Evolutionary conservation across 176 grass and related monocot species (phyloP).

Genomic region (Avena atlantica): DNA sequence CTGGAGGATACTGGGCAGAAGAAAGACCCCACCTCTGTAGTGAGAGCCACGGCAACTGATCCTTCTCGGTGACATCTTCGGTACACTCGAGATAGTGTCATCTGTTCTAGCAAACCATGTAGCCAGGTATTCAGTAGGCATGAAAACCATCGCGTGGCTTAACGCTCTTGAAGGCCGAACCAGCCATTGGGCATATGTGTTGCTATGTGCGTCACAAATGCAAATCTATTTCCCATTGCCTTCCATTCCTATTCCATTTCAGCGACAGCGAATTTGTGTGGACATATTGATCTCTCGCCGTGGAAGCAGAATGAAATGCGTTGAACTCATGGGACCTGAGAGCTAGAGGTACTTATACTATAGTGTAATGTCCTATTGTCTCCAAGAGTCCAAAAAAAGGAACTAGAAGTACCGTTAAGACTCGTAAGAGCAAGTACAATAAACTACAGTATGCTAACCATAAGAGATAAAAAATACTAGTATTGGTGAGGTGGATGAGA

Average conservation of each 20-base stretch:
- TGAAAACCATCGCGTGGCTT: not conserved
- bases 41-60: too few species aligned
- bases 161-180: not conserved
- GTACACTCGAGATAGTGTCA: too few species aligned
- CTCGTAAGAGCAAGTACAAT: too few species aligned
- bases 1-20: too few species aligned
- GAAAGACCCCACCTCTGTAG: too few species aligned
- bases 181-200: not conserved
- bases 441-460: too few species aligned
- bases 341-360: not conserved
- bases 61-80: too few species aligned
- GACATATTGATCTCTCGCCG: not conserved
- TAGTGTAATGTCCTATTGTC: too few species aligned
- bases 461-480: too few species aligned
- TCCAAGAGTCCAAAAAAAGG: too few species aligned
- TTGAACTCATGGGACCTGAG: not conserved
- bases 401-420: too few species aligned
- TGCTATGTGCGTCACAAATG: not conserved
- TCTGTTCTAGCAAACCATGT: not conserved
- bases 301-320: not conserved
- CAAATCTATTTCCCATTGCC: not conserved
- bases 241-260: not conserved
- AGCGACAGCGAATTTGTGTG: not conserved
- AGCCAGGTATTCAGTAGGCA: not conserved
- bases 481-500: too few species aligned